Evolutionary conservation across 164 flowering plant species (phyloP), one percentile per base, ranked within the genome.

Genomic region (Cinnamomum micranthum): DNA sequence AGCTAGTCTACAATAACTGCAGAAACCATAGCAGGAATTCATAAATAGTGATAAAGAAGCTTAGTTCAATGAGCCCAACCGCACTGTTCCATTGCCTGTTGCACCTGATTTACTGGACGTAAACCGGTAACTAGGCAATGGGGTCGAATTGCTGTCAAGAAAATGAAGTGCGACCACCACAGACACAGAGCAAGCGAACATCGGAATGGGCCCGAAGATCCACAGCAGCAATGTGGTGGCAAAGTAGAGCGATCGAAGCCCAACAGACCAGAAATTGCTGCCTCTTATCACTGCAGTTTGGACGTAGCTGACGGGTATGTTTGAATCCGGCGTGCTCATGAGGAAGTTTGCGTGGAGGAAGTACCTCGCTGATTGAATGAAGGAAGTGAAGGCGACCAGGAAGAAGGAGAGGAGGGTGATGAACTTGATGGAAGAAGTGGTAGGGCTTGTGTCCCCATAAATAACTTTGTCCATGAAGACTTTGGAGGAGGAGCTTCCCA

Each of bases 171-270:
- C 52, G 2, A 77, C 27, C 68, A 86, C 90, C 83, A 78, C 81
- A 50, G 62, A 60, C 24, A 85, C 74, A 0, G 88, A 84, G 65
- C 83, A 77, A 50, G 75, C 74, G 69, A 87, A 81, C 89, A 89
- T 86, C 0, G 88, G 89, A 15, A 88, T 83, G 2, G 93, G 89
- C 20, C 93, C 91, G 74, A 88, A 89, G 31, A 84, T 74, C 93
- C 91, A 89, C 25, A 88, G 74, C 70, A 88, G 51, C 76, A 87
- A 73, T 22, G 78, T 77, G 63, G 78, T 76, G 2, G 87, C 86
- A 65, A 90, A 86, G 76, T 88, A 87, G 72, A 90, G 79, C 0
- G 90, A 86, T 52, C 90, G 71, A 1, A 88, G 74, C 3, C 94
- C 92, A n/a, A 86, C 64, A 9, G 81, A 70, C 90, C 89, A 89